These are phyloP conservation scores for Fusarium chaquense DNA, from an alignment of 2,329 filamentous ascomycete species.

Conservation along the genomic window DNA sequence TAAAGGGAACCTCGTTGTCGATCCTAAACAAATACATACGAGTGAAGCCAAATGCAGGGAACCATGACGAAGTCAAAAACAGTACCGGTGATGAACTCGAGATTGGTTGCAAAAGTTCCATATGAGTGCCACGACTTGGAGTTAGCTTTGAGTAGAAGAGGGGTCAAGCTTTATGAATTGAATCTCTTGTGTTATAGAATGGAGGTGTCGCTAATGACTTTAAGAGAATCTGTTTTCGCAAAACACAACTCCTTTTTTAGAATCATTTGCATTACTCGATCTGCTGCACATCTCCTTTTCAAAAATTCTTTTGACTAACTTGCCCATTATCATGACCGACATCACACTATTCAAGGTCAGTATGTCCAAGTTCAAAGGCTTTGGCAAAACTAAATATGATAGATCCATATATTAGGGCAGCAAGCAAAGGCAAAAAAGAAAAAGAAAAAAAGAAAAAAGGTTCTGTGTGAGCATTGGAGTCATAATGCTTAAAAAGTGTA, in stretches of 20 bases:
- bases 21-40: neutral
- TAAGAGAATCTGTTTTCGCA: no score
- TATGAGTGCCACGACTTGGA: neutral
- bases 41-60: rapidly evolving
- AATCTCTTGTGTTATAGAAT: neutral
- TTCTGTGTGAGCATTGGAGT: no score
- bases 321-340: neutral
- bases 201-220: rapidly evolving
- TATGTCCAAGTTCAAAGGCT: rapidly evolving
- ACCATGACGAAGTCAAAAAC: rapidly evolving
- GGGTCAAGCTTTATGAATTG: neutral
- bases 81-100: neutral
- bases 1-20: neutral
- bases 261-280: neutral
- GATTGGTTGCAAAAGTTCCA: neutral
- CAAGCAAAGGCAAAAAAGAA: no score
- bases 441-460: no score
- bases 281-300: neutral
- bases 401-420: no score
- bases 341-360: neutral
- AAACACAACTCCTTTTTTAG: neutral
- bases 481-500: no score
- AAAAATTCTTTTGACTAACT: neutral
- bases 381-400: rapidly evolving
- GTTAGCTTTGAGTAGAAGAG: neutral